A percentile compares a stretch with the other conserved stretches of the same genome.
phyloP scores from a whole-genome alignment of 2,329 filamentous ascomycete genomes.

The Verticillium isaacii region DNA sequence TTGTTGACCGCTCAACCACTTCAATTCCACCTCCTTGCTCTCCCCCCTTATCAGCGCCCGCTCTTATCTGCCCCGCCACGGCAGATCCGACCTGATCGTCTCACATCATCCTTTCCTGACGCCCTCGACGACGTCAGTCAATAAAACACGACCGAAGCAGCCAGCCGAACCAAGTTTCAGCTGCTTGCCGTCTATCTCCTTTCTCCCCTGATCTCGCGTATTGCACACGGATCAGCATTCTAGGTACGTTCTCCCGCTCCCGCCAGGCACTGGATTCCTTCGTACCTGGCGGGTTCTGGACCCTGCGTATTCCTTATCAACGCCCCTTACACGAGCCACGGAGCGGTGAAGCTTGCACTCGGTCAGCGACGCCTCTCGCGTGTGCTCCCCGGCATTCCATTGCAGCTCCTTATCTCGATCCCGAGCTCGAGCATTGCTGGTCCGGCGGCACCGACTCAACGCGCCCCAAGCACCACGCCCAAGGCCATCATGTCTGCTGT shows the following conservation, averaged over 20 bases:
- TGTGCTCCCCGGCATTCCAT: not conserved
- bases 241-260: slow-evolving; percentile 11
- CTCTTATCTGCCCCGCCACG: not conserved
- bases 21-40: not conserved
- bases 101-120: not conserved
- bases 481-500: not conserved
- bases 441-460: not conserved
- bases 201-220: slow-evolving; percentile 11
- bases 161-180: not conserved
- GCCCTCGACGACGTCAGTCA: not conserved
- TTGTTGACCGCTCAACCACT: not conserved
- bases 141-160: not conserved
- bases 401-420: not conserved
- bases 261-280: not conserved
- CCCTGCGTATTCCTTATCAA: slow-evolving; percentile 12
- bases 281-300: not conserved
- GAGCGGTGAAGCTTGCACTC: slow-evolving; percentile 10
- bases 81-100: not conserved
- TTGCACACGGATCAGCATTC: slow-evolving; percentile 12
- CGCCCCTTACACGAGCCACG: slow-evolving; percentile 8
- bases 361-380: not conserved
- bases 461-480: not conserved
- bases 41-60: slow-evolving; percentile 1
- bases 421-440: not conserved
- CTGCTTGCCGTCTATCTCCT: not conserved